Percentiles rank a stretch among this genome's conserved stretches.
These are phyloP conservation scores for Malus sieversii DNA, from an alignment of 306 rosid species.

Conservation along the genomic window DNA sequence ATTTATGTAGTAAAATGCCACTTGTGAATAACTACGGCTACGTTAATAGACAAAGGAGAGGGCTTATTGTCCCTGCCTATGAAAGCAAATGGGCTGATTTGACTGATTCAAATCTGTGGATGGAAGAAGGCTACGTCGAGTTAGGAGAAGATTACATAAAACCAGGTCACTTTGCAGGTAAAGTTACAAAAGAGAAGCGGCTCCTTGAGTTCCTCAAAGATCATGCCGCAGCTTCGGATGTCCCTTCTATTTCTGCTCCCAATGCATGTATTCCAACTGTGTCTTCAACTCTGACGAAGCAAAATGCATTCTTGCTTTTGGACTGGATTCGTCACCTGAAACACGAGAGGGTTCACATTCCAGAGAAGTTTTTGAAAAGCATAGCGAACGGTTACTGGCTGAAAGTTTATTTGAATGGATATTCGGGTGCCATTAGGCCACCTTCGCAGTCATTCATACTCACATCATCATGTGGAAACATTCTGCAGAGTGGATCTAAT, in stretches of 20 bases:
- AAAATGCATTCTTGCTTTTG: slow-evolving; percentile 56
- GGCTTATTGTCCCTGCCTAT: slow-evolving; percentile 54
- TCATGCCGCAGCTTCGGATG: slow-evolving; percentile 41
- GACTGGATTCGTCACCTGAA: slow-evolving; percentile 46
- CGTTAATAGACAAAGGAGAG: neutral
- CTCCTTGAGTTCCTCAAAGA: slow-evolving; percentile 35
- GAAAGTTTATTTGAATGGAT: slow-evolving; percentile 33
- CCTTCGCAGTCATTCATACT: slow-evolving; percentile 53
- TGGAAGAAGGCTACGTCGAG: slow-evolving; percentile 36
- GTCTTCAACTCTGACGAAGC: slow-evolving; percentile 41
- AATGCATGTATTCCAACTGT: slow-evolving; percentile 39
- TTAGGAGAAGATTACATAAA: slow-evolving; percentile 39
- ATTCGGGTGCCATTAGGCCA: slow-evolving; percentile 31
- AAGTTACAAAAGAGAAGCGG: neutral
- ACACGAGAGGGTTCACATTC: slow-evolving; percentile 6
- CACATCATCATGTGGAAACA: slow-evolving; percentile 31
- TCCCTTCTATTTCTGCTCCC: slow-evolving; percentile 55
- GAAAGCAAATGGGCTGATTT: slow-evolving; percentile 60
- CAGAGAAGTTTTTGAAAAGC: slow-evolving; percentile 36
- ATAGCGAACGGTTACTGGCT: slow-evolving; percentile 65
- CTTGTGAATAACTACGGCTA: slow-evolving; percentile 46
- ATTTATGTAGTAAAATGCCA: slow-evolving; percentile 37
- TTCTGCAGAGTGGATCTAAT: slow-evolving; percentile 43
- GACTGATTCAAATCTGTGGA: slow-evolving; percentile 62
- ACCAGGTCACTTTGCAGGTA: slow-evolving; percentile 23